Evolutionary conservation across 345 rosid species (phyloP), one percentile per base, ranked within the genome.

Genomic region (Cardamine occulta): DNA sequence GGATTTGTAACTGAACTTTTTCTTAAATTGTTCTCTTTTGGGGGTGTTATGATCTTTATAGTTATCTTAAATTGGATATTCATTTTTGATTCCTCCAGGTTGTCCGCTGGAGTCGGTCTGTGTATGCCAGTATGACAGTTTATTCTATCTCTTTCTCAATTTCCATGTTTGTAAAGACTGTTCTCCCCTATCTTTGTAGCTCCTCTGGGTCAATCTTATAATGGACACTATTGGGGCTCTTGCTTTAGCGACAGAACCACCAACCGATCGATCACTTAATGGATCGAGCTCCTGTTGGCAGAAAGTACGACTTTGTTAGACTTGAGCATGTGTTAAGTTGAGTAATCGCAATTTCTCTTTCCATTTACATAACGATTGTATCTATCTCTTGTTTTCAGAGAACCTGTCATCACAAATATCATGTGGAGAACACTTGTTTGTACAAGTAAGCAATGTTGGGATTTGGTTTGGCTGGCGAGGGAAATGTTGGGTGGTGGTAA

Each of bases 211-310:
- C 66, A 96, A 95, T 78, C 97, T 95, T 74, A 95, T 95, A 67
- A 90, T 95, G 99, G 99, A 95, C 78, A 95, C 98, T 14, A 97
- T 95, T 74, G 99, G 99, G 37, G 99, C 98, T 60, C 83, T 95
- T 68, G 99, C 99, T 68, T 77, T 95, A 76, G 99, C 99, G 60
- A 96, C 99, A 4, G 99, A 96, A 82, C 98, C 98, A 58, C 99
- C 99, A 34, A 91, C 89, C n/a, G n/a, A n/a, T n/a, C 2, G 97
- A 93, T 80, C 94, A 93, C 72, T 86, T 96, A 61, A 80, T 96
- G 99, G 84, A 79, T 9, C 78, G 99, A 64, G 23, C 89, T 14
- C 99, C 98, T 57, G 98, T 96, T 66, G 98, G 99, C 37, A 82
- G 99, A 65, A 96, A 89, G 99, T 93, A 83, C 70, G 76, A 62